Percentiles rank a stretch among this genome's conserved stretches.
Conservation (phyloP, 2,329 filamentous ascomycete genomes). For the Fonsecaea pedrosoi region DNA sequence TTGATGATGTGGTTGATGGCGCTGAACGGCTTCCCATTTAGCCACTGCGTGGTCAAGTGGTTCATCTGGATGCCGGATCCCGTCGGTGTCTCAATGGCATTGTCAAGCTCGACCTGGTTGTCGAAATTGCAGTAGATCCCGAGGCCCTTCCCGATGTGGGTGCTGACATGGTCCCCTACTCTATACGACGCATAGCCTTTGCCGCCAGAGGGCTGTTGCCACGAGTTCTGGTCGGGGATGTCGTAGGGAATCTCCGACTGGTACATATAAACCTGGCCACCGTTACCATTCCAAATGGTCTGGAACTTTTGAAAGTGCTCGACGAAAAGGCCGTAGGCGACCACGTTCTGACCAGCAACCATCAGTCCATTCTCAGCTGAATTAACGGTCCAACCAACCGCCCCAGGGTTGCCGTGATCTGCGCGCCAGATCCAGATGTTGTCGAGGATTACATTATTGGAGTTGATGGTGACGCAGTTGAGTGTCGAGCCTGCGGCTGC, state of each 20-base stretch:
- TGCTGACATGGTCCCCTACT: background rate
- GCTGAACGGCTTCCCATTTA: slow-evolving; percentile 3
- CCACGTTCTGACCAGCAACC: background rate
- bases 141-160: background rate
- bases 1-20: slow-evolving; percentile 6
- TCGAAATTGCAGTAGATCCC: slow-evolving; percentile 6
- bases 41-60: slow-evolving; percentile 1
- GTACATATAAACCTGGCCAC: slow-evolving; percentile 4
- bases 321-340: slow-evolving; percentile 3
- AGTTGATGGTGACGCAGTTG: background rate
- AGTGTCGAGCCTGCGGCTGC: background rate
- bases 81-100: background rate
- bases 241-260: slow-evolving; percentile 3
- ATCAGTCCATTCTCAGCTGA: background rate
- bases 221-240: background rate
- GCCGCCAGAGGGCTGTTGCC: background rate
- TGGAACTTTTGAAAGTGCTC: slow-evolving; percentile 3
- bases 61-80: background rate
- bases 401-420: background rate
- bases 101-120: slow-evolving; percentile 4
- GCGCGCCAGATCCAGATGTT: slow-evolving; percentile 7
- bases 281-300: background rate
- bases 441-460: slow-evolving; percentile 2
- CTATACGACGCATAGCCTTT: slow-evolving; percentile 1
- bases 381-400: background rate